phyloP scores from a whole-genome alignment of 306 rosid species.

The Acmispon strigosus region DNA sequence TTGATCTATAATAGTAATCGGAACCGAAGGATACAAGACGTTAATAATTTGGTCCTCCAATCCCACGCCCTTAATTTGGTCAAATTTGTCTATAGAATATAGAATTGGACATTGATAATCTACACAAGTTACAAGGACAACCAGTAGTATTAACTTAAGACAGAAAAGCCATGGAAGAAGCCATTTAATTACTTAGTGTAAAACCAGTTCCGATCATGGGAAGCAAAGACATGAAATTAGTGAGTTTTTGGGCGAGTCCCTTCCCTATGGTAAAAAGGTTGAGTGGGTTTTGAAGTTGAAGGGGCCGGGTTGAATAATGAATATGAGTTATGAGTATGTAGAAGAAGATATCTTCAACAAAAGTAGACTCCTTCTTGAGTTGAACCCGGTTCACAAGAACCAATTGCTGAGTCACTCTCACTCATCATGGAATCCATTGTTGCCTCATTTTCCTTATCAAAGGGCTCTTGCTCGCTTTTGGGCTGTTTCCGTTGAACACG shows the following conservation, averaged over 20 bases:
- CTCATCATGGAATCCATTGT: slow-evolving; percentile 29
- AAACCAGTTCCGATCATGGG: neutral
- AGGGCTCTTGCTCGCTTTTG: slow-evolving; percentile 27
- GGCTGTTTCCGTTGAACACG: slow-evolving; percentile 19
- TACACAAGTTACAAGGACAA: neutral
- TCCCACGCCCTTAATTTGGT: neutral
- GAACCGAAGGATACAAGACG: too few relatives aligned
- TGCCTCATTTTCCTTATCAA: slow-evolving; percentile 30
- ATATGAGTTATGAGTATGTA: slow-evolving; percentile 16
- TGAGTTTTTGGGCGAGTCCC: slow-evolving; percentile 27
- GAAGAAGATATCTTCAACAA: slow-evolving; percentile 36
- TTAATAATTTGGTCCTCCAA: too few relatives aligned
- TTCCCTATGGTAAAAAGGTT: slow-evolving; percentile 24
- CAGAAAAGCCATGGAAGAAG: too few relatives aligned
- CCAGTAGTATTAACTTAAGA: too few relatives aligned
- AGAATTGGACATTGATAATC: neutral
- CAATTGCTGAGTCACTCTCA: slow-evolving; percentile 20
- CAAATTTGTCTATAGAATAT: neutral
- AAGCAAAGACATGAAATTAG: slow-evolving; percentile 22
- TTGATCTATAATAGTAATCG: too few relatives aligned
- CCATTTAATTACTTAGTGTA: too few relatives aligned
- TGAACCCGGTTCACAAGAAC: slow-evolving; percentile 30
- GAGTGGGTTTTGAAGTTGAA: slow-evolving; percentile 28
- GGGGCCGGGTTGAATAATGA: slow-evolving; percentile 19
- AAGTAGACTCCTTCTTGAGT: slow-evolving; percentile 19